Evolutionary conservation across 2,329 filamentous ascomycete genomes (phyloP).

Genomic region (Pseudogymnoascus sp.): DNA sequence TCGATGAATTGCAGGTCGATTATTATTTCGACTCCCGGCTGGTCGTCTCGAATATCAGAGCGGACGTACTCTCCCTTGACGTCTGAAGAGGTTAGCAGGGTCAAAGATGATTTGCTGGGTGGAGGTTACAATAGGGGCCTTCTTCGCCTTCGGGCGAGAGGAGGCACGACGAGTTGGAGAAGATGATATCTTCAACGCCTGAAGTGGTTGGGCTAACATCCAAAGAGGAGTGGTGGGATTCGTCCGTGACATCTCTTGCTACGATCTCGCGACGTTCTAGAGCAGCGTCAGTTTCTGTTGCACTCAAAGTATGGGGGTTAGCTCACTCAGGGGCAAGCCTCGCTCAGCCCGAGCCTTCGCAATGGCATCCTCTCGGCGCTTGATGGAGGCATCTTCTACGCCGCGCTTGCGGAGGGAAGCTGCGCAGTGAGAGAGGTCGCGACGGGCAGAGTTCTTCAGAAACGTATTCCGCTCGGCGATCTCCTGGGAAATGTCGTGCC

Average conservation of each 20-base stretch:
- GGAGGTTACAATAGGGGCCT: constrained; percentile 29
- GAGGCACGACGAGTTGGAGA: constrained; percentile 24
- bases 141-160: constrained; percentile 27
- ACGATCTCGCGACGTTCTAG: background rate
- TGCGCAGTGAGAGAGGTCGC: constrained; percentile 26
- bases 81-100: constrained; percentile 19
- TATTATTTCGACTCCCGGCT: constrained; percentile 32
- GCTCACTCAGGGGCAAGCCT: background rate
- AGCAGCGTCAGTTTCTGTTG: background rate
- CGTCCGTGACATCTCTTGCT: background rate
- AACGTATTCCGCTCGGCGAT: constrained; percentile 20
- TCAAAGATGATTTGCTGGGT: background rate
- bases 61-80: constrained; percentile 32
- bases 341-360: background rate
- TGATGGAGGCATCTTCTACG: constrained; percentile 12
- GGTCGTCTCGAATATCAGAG: constrained; percentile 29
- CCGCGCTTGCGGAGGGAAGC: constrained; percentile 28
- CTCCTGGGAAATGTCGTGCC: constrained; percentile 26
- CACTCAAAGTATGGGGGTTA: background rate
- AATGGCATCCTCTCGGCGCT: background rate
- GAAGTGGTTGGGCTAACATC: background rate
- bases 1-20: constrained; percentile 46
- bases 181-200: constrained; percentile 11
- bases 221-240: background rate
- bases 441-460: constrained; percentile 10